Evolutionary conservation across 768 basidiomycete genomes (phyloP), one percentile per base, ranked within the genome.

Genomic region (Kwoniella europaea): DNA sequence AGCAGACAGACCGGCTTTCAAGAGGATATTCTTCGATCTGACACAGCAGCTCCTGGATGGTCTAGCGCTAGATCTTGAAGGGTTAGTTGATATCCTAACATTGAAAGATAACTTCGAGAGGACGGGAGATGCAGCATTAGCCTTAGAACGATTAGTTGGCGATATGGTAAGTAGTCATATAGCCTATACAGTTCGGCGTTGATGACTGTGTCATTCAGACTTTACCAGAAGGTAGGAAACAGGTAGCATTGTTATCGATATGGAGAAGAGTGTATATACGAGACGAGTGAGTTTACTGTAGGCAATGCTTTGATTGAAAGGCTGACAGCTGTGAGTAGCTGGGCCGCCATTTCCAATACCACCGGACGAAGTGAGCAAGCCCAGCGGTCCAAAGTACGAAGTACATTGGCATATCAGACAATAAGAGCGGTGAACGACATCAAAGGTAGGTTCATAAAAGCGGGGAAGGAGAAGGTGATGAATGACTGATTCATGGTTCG

Each of bases 221-320:
- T 63, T 78, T 92, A 3, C 93, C 94, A 0, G 88, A 90, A 68
- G 88, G 88, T 42, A 87, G 94, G 59, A 87, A 87, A 80, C 78
- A 87, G 53, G 88, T 91, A 27, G 90, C 92, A 4, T 88, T 92
- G 77, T 86, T 89, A 57, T 89, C 88, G 42, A 87, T 92, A 16
- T 98, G 95, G 95, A 88, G 95, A 44, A 87, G 95, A 41, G 88
- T 96, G 57, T 96, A 92, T 79, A 87, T 91, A 63, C 90, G 92
- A 62, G 94, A 98, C 81, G 89, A 97, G 94, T 96, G 82, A 71
- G 90, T 86, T 22, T n/a, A 4, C 16, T 24, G 15, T n/a, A 18
- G 9, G 3, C 27, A 12, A 50, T 24, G 1, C 42, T 29, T 29
- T 13, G 6, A 15, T 1, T 29, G 15, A 42, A 5, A 43, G 65